Evolutionary conservation across 208 protist species (phyloP), one percentile per base, ranked within the genome.

Genomic region (Acanthamoeba triangularis): DNA sequence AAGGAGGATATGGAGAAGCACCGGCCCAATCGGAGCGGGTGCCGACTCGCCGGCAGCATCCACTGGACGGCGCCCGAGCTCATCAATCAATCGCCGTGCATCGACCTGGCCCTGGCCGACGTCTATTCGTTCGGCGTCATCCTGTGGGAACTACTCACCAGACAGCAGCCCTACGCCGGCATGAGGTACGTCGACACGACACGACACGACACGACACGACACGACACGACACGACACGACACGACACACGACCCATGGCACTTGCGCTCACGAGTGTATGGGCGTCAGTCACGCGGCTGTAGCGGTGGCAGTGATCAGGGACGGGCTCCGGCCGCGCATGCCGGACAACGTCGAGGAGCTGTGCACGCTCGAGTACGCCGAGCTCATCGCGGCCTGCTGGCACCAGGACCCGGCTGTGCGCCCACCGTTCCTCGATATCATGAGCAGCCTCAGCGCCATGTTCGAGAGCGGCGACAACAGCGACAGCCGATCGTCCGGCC

Each of bases 91-190:
- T 23, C 28, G 8, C 28, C n/a, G 6, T 52, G 41, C 44, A 5
- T 63, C 80, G 52, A 90, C 30, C 63, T 59, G 30, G 25, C 41
- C 14, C 41, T 82, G 23, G 44, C 74, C 8, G 97, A 98, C 95
- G 96, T 98, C 23, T 98, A 96, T 47, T 94, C 91, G 1, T 98
- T 97, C 96, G 97, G 95, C 6, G 96, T 98, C 47, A 95, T 98
- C 0, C 88, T 98, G 49, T 95, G 76, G 1, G 97, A 98, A 54
- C 90, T 98, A 23, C 76, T 97, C 10, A 97, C 97, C 16, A 52
- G 54, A 10, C 30, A 90, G n/a, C 52, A 90, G 52, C 82, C 82
- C 52, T 90, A 90, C 33, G 82, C 30, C 18, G 82, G 49, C 47
- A 90, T 90, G 82, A 90, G 74, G 74, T 82, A 49, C 7, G 37